Evolutionary conservation across 768 basidiomycete genomes (phyloP), one percentile per base, ranked within the genome.

Genomic region (Zangia roseola): DNA sequence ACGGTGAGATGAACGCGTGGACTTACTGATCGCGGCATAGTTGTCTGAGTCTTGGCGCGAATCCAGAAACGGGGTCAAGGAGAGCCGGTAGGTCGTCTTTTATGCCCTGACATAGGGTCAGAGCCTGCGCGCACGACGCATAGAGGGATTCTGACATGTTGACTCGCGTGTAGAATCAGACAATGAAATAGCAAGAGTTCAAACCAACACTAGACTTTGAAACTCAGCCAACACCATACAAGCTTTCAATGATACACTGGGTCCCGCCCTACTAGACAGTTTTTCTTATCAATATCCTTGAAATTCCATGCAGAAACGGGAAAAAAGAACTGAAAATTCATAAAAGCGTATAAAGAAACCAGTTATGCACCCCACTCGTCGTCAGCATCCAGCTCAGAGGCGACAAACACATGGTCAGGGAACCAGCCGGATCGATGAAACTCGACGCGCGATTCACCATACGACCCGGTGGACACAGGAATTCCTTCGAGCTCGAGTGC

Each of bases 401-500:
- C 42, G 10, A 57, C 25, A 5, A 28, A 17, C 6, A 52, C 19
- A 2, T 37, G 53, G 6, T 63, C 60, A 0, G 85, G 85, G 60
- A 87, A 87, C 86, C 86, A 88, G 8, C 86, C 86, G 54, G 65
- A 84, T 12, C 45, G 57, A 9, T 60, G 47, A 19, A 86, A 67
- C 61, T 83, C 75, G 3, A 92, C 77, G 43, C 76, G 76, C 59
- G 77, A 63, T 49, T 78, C 82, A 38, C 78, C 84, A 24, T 71
- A 74, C 52, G 74, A 70, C 10, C 80, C 75, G 3, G 61, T 67
- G 14, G 57, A 71, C 4, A 93, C 86, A 36, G 84, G 79, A 19
- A 94, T 80, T 4, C 87, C 90, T 63, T 94, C 92, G 0, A 78
- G 80, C 48, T 82, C 79, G 14, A 95, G 75, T 3, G 78, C 82